Base-by-base conservation (phyloP, 2,329 filamentous ascomycete species). In the Phaeoacremonium minimum region DNA sequence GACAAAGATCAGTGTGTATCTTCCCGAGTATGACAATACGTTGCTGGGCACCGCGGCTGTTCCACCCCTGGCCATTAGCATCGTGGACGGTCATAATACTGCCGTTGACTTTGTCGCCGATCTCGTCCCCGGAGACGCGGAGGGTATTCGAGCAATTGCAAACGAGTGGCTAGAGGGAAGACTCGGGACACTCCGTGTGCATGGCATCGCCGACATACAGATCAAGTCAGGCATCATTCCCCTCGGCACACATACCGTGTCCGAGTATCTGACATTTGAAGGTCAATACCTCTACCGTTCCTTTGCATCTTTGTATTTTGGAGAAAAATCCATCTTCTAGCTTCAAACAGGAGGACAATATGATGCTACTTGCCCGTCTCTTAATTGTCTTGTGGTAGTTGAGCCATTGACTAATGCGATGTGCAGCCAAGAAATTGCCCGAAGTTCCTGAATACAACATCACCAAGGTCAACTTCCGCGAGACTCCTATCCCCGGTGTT, bases 101-200 rank as follows among this genome's bases (percentile, higher is more conserved):
- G 67, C 77, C 38, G 67, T 97, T 39, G 86, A 96, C 50, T 82
- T 97, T 48, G 62, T 93, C 37, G 77, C 85, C 29, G 81, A 93
- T 43, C 62, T 97, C 28, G 67, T 75, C 26, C 84, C 88, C 17
- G 90, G 89, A 18, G 78, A 89, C 50, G 67, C 87, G 12, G 80
- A 89, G 37, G 83, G 82, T 6, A 80, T 96, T 48, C 82, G 87
- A 41, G 75, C 75, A 41, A 75, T 97, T 44, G 88, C 87, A 32
- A 88, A 93, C 56, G 85, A 95, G 58, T 97, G 88, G 82, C 66
- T 98, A 42, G 80, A 86, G 36, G 89, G 90, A 28, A 82, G 79
- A 36, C 67, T 97, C 40, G 75, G 80, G 9, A 70, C 75, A 38
- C 64, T 98, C 39, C 78, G 75, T 42, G 67, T 97, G 12, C 72